phyloP scores from a whole-genome alignment of 805 yeast species.

The Kluyveromyces aestuarii region DNA sequence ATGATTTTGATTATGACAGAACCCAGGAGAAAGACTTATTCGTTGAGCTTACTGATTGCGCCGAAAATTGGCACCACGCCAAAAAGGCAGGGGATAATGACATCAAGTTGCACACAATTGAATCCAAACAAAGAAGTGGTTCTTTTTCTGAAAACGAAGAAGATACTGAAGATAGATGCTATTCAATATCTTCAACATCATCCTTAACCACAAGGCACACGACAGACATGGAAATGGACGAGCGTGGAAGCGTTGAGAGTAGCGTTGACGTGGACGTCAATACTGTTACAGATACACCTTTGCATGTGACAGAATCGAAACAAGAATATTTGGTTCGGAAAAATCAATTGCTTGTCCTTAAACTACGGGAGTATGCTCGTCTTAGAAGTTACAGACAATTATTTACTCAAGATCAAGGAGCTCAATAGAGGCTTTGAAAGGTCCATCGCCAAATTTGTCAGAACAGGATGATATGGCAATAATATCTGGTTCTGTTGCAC shows the following conservation, averaged over 20 bases:
- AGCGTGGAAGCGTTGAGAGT: constrained; percentile 21
- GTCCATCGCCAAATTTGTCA: constrained; percentile 10
- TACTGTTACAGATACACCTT: constrained; percentile 6
- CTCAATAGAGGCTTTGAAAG: constrained; percentile 5
- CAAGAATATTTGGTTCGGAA: constrained; percentile 13
- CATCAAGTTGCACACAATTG: background rate
- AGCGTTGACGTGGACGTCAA: constrained; percentile 13
- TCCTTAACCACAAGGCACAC: constrained; percentile 4
- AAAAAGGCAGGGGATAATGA: constrained; percentile 6
- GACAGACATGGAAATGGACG: constrained; percentile 21
- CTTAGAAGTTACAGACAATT: constrained; percentile 20
- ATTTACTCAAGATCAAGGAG: constrained; percentile 14
- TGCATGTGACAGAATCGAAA: constrained; percentile 10
- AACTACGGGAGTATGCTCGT: constrained; percentile 18
- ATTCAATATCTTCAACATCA: constrained; percentile 1
- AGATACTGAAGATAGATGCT: background rate
- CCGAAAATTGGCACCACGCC: constrained; percentile 17
- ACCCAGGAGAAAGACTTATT: constrained; percentile 8
- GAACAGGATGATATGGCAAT: constrained; percentile 17
- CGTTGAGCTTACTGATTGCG: constrained; percentile 15
- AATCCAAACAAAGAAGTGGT: background rate
- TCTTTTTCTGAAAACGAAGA: background rate
- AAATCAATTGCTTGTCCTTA: constrained; percentile 10
- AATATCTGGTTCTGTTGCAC: constrained; percentile 12
- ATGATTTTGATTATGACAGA: background rate